Base-by-base conservation (phyloP, 2,329 filamentous ascomycete species). In the Hypoxylon sp. region DNA sequence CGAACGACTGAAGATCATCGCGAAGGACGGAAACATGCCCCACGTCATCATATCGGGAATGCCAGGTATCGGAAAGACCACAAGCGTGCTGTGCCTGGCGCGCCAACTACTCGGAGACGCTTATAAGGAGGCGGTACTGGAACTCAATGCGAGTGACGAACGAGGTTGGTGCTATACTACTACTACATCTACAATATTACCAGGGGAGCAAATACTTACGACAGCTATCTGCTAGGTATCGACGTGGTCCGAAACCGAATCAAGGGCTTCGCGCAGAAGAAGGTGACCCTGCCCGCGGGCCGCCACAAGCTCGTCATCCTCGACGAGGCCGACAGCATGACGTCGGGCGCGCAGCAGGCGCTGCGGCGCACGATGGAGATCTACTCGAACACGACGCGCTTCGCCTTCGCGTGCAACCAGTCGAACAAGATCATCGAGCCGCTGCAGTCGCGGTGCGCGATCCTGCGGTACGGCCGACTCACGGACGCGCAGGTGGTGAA, bases 371-470 rank as follows among this genome's bases (percentile, higher is more conserved):
- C 95, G 0, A 99, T 99, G 95, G 95, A 99, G 78, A 99, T 98
- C 53, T 98, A 98, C 81, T 96, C 93, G 43, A 90, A 93, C 67
- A 99, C 95, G 1, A 99, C 95, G 1, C 87, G 95, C 61, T 99
- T 99, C 75, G 95, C 95, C 0, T 99, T 99, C 74, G 95, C 95
- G 1, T 99, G 95, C 84, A 99, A 99, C 78, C 93, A 97, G 81
- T 95, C 91, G 66, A 99, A 98, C 82, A 99, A 98, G 81, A 98
- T 99, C 76, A 99, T 99, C 78, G 95, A 99, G 79, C 95, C 95
- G n/a, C 84, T 99, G 53, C 95, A 99, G 78, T 97, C 94, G 17
- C 89, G 95, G 72, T 99, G 95, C 77, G 95, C 95, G 19, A 98
- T 99, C 75, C 86, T 99, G 57, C 90, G 95, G 62, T 99, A 97